Evolutionary conservation across 2,329 filamentous ascomycete genomes (phyloP), one percentile per base, ranked within the genome.

Genomic region (Botryotinia convoluta): DNA sequence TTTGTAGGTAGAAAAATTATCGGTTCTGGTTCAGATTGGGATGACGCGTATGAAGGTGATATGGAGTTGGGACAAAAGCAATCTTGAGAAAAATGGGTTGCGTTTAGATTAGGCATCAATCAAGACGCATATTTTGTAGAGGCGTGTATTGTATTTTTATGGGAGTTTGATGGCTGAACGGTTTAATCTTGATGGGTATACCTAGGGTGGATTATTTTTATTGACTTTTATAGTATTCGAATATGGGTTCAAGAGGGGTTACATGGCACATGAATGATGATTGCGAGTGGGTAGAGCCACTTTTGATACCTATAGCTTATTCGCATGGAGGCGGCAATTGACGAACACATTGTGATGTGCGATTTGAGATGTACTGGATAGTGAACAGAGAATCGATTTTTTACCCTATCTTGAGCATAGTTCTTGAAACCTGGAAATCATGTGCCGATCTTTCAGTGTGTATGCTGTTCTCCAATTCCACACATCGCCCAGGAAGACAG

Each of bases 21-120:
- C 81, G 77, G 84, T 76, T 78, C 83, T 5, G 85, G 85, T 39
- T 84, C 83, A 75, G 89, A 91, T 74, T 89, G 86, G 84, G 87
- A 90, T 78, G 86, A 86, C 12, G 86, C 85, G 73, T 72, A 42
- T 64, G 70, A 72, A 35, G 70, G 61, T 32, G 91, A 92, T 78
- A 77, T 87, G 80, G 92, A 94, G 83, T 87, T 93, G 86, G 92
- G 91, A 2, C 86, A 88, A 75, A 94, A 94, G 84, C 85, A 88
- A 82, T 91, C 87, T 76, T 90, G 80, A 85, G 54, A 39, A n/a
- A 29, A 32, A 57, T 59, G 10, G n/a, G 2, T 68, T 32, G 35
- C 6, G 26, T 32, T 42, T 69, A 48, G n/a, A 7, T 57, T 26
- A 44, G 35, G 35, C 10, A 42, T 32, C 16, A 32, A n/a, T 51